phyloP scores from a whole-genome alignment of 228 moss, liverwort and hornwort genomes.

The Sphagnum fallax region DNA sequence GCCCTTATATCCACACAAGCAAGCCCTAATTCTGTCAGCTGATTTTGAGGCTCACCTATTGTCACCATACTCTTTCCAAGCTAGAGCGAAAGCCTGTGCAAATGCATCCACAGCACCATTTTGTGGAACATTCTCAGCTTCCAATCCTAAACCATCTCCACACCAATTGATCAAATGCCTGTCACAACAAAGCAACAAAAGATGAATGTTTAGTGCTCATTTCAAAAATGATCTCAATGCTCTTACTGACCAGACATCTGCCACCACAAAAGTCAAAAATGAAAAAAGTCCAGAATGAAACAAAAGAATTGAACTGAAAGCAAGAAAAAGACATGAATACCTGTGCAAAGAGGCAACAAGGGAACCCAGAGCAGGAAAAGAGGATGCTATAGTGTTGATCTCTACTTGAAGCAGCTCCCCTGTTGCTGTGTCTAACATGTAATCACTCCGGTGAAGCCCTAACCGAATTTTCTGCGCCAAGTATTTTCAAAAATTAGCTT shows the following conservation, averaged over 20 bases:
- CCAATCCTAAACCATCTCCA: slow-evolving; percentile 22
- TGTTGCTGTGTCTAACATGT: slow-evolving; percentile 87
- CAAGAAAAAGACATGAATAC: slow-evolving; percentile 5
- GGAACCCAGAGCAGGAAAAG: slow-evolving; percentile 69
- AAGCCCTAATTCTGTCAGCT: too few species aligned
- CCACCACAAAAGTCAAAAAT: background rate
- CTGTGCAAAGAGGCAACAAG: slow-evolving; percentile 66
- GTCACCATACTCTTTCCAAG: slow-evolving; percentile 76
- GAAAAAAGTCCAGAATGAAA: too few species aligned
- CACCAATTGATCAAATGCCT: slow-evolving; percentile 44
- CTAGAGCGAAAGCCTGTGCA: slow-evolving; percentile 64
- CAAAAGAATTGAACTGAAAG: too few species aligned
- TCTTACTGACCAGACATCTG: slow-evolving; percentile 26
- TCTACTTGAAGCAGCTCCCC: slow-evolving; percentile 81
- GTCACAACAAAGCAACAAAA: background rate
- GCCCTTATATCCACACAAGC: too few species aligned
- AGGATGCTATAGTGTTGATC: slow-evolving; percentile 89
- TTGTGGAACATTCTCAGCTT: slow-evolving; percentile 45
- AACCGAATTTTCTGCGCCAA: slow-evolving; percentile 50
- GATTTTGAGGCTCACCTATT: slow-evolving; percentile 16
- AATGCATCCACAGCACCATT: slow-evolving; percentile 62
- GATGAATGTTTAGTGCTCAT: too few species aligned
- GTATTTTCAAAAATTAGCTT: too few species aligned
- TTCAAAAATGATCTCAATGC: too few species aligned
- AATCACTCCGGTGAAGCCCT: slow-evolving; percentile 82